Evolutionary conservation across 345 rosid species (phyloP).

Genomic region (Salix exigua): DNA sequence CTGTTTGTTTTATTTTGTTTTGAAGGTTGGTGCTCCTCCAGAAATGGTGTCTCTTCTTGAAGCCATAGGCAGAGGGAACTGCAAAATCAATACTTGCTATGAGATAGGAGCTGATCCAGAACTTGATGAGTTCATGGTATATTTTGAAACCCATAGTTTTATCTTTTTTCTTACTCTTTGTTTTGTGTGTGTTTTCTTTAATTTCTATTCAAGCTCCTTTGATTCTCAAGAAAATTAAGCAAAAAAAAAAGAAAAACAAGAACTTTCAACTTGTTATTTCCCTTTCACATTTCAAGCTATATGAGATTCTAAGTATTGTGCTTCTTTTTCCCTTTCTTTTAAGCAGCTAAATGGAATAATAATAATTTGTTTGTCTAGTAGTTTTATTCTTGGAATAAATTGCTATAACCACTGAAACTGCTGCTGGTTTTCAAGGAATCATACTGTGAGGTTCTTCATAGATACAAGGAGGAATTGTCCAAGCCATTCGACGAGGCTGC

Average conservation of each 20-base stretch:
- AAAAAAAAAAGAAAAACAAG: background rate
- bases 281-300: background rate
- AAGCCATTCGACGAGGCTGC: constrained; percentile 60
- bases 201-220: background rate
- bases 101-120: constrained; percentile 60
- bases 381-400: constrained; percentile 1
- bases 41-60: constrained; percentile 47
- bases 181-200: background rate
- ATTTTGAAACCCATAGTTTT: background rate
- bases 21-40: constrained; percentile 61
- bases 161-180: background rate
- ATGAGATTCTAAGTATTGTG: background rate
- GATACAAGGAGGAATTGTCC: constrained; percentile 58
- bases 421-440: constrained; percentile 39
- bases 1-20: background rate
- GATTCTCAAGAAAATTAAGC: background rate
- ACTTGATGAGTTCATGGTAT: constrained; percentile 67
- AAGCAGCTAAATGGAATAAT: background rate
- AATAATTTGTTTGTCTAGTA: background rate
- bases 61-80: constrained; percentile 39
- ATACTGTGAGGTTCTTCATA: constrained; percentile 52
- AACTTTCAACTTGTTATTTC: background rate
- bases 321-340: background rate
- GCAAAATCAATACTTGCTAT: constrained; percentile 11
- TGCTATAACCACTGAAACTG: background rate